Percentiles rank a stretch among this genome's conserved stretches.
Conservation (phyloP, 2,329 filamentous ascomycete genomes). For the Colletotrichum sp. region DNA sequence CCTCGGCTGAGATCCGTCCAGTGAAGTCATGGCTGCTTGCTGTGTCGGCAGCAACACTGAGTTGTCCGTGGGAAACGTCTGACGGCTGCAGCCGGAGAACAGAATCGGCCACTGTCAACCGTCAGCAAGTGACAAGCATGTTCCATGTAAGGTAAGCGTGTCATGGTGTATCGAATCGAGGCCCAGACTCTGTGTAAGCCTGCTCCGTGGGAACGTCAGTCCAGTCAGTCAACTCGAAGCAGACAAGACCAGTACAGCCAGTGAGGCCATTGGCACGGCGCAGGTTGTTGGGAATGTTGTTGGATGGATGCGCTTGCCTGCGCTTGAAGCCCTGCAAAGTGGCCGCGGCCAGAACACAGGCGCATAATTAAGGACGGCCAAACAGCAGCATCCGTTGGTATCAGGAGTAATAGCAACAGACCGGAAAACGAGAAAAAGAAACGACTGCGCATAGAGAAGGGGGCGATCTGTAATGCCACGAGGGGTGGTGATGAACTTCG, state of each 20-base stretch:
- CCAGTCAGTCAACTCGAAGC: neutral
- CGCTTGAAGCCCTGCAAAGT: neutral
- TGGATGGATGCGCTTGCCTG: neutral
- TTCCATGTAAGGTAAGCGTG: neutral
- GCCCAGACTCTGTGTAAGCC: slow-evolving; percentile 3
- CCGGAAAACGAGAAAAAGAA: neutral
- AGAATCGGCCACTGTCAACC: neutral
- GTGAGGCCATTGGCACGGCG: neutral
- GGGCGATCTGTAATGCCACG: neutral
- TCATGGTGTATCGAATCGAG: neutral
- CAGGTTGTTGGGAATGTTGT: neutral
- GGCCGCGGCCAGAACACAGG: neutral
- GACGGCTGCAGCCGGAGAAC: neutral
- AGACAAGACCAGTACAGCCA: neutral
- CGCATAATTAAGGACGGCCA: neutral
- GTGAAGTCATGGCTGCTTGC: neutral
- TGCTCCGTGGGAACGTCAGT: neutral
- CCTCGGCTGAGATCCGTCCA: neutral
- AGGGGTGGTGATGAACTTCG: neutral
- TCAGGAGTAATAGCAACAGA: neutral
- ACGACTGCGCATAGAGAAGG: neutral
- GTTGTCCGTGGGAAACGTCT: neutral
- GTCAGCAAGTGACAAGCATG: neutral
- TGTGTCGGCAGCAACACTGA: neutral
- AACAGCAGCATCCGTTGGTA: neutral